phyloP scores from a whole-genome alignment of 2,329 filamentous ascomycete species.

The Ophiognomonia clavigignenti-juglandacearum region DNA sequence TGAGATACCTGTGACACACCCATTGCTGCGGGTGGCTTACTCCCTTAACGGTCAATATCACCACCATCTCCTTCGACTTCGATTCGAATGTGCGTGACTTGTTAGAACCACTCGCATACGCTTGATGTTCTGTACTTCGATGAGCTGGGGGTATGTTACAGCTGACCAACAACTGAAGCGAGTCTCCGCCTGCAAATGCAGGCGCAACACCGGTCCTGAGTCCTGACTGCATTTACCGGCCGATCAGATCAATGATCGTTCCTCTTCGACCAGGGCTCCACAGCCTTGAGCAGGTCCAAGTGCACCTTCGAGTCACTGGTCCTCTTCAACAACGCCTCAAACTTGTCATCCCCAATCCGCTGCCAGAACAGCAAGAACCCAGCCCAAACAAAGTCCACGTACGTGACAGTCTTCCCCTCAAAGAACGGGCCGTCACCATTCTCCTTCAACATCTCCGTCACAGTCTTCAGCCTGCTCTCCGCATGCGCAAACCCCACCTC shows the following conservation, averaged over 20 bases:
- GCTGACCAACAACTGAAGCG: too few species aligned
- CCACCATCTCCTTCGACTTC: too few species aligned
- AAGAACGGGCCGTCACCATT: slow-evolving; percentile 54
- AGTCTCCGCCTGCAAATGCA: too few species aligned
- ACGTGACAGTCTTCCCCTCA: slow-evolving; percentile 46
- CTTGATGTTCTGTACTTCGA: too few species aligned
- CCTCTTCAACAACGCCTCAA: slow-evolving; percentile 29
- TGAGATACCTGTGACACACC: too few species aligned
- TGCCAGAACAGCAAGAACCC: slow-evolving; percentile 40
- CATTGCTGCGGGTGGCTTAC: too few species aligned
- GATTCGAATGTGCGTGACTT: too few species aligned
- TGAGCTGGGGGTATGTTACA: too few species aligned
- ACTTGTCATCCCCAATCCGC: slow-evolving; percentile 32
- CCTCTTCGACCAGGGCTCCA: background rate
- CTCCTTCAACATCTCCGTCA: slow-evolving; percentile 43
- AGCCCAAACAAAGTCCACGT: slow-evolving; percentile 50
- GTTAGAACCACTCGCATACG: too few species aligned
- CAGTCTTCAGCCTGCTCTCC: slow-evolving; percentile 25
- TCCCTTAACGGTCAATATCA: too few species aligned
- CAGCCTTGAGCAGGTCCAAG: background rate
- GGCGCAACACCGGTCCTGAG: too few species aligned
- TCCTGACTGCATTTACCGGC: too few species aligned
- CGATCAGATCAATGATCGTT: background rate
- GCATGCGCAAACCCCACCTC: slow-evolving; percentile 44
- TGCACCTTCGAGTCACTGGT: background rate